A percentile compares a stretch with the other conserved stretches of the same genome.
Conservation (phyloP, 2,329 filamentous ascomycete species). For the Mollisia scopiformis region DNA sequence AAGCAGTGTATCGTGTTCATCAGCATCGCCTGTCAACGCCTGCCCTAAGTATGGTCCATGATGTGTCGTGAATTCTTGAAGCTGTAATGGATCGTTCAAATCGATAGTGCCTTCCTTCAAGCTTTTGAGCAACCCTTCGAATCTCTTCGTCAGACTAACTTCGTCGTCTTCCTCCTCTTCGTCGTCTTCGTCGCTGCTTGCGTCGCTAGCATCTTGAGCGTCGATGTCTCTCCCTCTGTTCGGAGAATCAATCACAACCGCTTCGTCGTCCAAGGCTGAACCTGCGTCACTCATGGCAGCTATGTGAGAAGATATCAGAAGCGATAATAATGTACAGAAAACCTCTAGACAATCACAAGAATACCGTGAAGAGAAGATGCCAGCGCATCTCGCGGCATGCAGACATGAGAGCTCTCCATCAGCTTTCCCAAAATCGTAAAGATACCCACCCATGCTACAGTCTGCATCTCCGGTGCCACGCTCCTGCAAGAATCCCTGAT, state of each 20-base stretch:
- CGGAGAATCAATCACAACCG: constrained; percentile 5
- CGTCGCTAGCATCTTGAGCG: background rate
- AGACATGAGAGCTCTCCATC: too few relatives aligned
- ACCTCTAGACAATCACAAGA: too few relatives aligned
- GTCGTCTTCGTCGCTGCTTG: constrained; percentile 1
- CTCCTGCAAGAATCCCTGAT: too few relatives aligned
- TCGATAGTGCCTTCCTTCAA: constrained; percentile 10
- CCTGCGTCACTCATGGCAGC: background rate
- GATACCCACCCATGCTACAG: too few relatives aligned
- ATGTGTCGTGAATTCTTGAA: background rate
- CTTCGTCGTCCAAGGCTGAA: constrained; percentile 3
- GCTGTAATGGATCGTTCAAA: constrained; percentile 4
- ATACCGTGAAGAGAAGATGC: too few relatives aligned
- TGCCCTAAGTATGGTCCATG: background rate
- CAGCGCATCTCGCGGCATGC: too few relatives aligned
- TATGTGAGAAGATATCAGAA: too few relatives aligned
- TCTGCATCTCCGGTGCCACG: too few relatives aligned
- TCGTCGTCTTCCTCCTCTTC: constrained; percentile 13
- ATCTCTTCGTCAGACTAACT: constrained; percentile 10
- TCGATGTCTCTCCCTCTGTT: background rate
- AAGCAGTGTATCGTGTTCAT: constrained; percentile 10
- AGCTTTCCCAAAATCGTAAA: too few relatives aligned
- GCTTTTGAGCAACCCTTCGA: constrained; percentile 11
- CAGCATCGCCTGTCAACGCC: constrained; percentile 3
- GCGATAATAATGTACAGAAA: too few relatives aligned